Evolutionary conservation across 164 flowering plant species (phyloP).

Genomic region (Aristolochia fimbriata): DNA sequence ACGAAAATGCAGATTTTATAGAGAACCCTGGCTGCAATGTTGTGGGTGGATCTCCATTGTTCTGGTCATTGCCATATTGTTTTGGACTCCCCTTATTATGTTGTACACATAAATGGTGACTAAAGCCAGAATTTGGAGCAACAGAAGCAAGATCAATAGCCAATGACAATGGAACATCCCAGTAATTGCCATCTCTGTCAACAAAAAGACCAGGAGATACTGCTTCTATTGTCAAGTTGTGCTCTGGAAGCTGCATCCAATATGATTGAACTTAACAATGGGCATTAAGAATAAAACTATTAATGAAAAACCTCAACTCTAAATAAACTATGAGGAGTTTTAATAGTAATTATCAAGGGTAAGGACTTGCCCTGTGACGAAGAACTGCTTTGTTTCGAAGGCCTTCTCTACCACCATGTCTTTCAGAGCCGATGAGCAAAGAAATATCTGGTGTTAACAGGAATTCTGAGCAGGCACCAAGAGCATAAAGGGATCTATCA

Average conservation of each 20-base stretch:
- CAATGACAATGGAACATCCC: conserved; percentile 76
- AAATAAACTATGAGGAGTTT: background rate
- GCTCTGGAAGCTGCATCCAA: conserved; percentile 63
- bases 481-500: conserved; percentile 56
- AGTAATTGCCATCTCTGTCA: conserved; percentile 53
- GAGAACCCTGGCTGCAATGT: conserved; percentile 50
- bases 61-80: conserved; percentile 26
- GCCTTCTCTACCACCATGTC: conserved; percentile 23
- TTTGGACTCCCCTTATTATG: conserved; percentile 45
- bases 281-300: background rate
- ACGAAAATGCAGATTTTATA: conserved; percentile 47
- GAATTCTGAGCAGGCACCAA: conserved; percentile 56
- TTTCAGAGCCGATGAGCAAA: conserved; percentile 46
- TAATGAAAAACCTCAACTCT: background rate
- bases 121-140: conserved; percentile 51
- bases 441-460: conserved; percentile 46
- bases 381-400: conserved; percentile 53
- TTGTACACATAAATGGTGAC: conserved; percentile 54
- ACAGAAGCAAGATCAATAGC: conserved; percentile 64
- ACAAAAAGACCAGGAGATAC: conserved; percentile 68
- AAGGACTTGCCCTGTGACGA: conserved; percentile 53
- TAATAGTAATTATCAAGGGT: background rate
- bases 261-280: background rate
- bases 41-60: conserved; percentile 35
- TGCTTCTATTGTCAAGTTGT: conserved; percentile 60